phyloP scores from a whole-genome alignment of 306 rosid species.

The Trifolium repens region DNA sequence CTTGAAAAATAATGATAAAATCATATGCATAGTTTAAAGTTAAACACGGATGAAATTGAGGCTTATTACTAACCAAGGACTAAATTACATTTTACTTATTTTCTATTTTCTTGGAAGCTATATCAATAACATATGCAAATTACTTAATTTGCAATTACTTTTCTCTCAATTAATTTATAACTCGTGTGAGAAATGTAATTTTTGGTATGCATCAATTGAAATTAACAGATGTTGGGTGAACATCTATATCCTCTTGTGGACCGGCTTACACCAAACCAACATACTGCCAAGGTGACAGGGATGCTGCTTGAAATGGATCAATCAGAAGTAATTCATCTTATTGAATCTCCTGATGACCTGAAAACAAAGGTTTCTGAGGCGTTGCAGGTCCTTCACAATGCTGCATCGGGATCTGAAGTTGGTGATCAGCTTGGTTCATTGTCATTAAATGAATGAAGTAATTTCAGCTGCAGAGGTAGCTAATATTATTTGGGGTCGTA shows the following conservation, averaged over 20 bases:
- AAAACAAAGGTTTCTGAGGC: constrained; percentile 88
- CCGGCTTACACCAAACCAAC: constrained; percentile 55
- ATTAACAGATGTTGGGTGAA: constrained; percentile 83
- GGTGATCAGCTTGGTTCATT: constrained; percentile 61
- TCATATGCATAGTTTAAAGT: neutral
- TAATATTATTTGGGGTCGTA: constrained; percentile 24
- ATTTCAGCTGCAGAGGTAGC: constrained; percentile 28
- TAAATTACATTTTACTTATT: constrained; percentile 8
- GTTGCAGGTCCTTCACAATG: constrained; percentile 74
- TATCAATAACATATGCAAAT: neutral
- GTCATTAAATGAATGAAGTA: constrained; percentile 57
- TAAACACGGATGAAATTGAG: constrained; percentile 1
- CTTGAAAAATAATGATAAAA: constrained; percentile 6
- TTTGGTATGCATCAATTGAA: constrained; percentile 15
- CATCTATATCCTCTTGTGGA: constrained; percentile 86
- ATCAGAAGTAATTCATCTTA: constrained; percentile 91
- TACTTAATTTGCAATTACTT: constrained; percentile 8
- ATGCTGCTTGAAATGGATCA: constrained; percentile 97
- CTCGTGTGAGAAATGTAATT: constrained; percentile 18
- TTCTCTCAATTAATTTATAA: neutral
- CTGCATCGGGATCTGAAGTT: constrained; percentile 61
- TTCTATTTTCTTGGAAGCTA: neutral
- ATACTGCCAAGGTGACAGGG: constrained; percentile 84
- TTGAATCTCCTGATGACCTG: constrained; percentile 84
- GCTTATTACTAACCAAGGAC: neutral